Evolutionary conservation across 2,329 filamentous ascomycete species (phyloP).

Genomic region (Venturia nashicola): DNA sequence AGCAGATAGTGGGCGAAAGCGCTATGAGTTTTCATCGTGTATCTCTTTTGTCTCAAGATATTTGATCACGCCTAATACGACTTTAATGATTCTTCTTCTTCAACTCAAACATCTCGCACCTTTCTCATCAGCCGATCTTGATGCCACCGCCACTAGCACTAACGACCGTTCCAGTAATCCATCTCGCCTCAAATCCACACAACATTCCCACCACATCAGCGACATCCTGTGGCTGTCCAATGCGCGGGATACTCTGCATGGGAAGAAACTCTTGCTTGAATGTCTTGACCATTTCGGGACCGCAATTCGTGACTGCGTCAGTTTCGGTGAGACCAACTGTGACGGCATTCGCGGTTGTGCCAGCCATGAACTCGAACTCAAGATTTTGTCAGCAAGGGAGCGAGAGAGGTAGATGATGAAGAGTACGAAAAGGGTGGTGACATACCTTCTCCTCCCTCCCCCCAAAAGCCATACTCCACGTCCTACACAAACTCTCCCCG

Average conservation of each 20-base stretch:
- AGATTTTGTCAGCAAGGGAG: background rate
- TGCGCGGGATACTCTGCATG: constrained; percentile 20
- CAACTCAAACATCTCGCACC: background rate
- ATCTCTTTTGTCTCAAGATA: too few species aligned
- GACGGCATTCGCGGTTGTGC: constrained; percentile 25
- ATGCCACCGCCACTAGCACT: constrained; percentile 25
- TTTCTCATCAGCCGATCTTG: constrained; percentile 17
- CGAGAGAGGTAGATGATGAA: background rate
- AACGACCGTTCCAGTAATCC: constrained; percentile 26
- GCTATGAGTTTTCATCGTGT: too few species aligned
- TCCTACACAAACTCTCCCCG: constrained; percentile 24
- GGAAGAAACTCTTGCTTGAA: constrained; percentile 25
- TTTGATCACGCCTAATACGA: too few species aligned
- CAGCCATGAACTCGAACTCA: constrained; percentile 22
- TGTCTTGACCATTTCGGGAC: constrained; percentile 18
- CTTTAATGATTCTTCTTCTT: background rate
- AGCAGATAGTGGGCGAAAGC: too few species aligned
- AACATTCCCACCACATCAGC: constrained; percentile 25
- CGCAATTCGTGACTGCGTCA: constrained; percentile 22
- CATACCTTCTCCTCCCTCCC: constrained; percentile 20
- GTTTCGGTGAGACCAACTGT: constrained; percentile 23
- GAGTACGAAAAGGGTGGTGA: background rate
- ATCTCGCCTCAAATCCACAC: constrained; percentile 22
- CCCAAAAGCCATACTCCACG: constrained; percentile 25
- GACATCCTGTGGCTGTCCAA: constrained; percentile 25